Conservation (phyloP, 2,329 filamentous ascomycete species). For the Talaromyces marneffei region DNA sequence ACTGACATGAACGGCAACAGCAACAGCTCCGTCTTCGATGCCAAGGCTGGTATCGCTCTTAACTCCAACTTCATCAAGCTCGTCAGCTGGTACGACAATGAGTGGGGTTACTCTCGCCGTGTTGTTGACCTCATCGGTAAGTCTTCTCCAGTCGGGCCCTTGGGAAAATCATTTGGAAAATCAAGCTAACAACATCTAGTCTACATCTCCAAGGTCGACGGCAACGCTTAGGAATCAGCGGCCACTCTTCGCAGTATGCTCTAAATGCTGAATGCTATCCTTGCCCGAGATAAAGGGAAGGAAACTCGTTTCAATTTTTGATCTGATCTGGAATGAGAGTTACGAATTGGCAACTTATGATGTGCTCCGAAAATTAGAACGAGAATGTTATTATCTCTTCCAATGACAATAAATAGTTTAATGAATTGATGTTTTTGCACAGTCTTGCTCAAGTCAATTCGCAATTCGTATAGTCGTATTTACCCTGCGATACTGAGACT, state of each 20-base stretch:
- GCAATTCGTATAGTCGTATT: not conserved
- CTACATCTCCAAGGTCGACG: conserved; percentile 74
- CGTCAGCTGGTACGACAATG: conserved; percentile 98
- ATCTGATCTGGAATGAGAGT: not conserved
- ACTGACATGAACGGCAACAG: conserved; percentile 87
- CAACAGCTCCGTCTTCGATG: conserved; percentile 97
- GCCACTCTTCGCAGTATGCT: conserved; percentile 14
- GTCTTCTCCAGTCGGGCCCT: no score
- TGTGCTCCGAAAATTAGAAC: conserved; percentile 5
- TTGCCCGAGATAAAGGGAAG: not conserved
- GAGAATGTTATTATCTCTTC: not conserved
- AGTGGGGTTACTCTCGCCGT: conserved; percentile 99
- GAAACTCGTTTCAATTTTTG: conserved; percentile 2
- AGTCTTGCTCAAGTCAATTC: no score
- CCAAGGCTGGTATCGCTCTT: conserved; percentile 96
- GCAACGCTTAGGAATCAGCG: conserved; percentile 22
- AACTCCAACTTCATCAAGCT: conserved; percentile 99
- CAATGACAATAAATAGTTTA: conserved; percentile 10
- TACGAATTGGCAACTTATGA: not conserved
- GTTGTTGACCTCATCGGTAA: conserved; percentile 66
- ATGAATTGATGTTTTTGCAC: conserved; percentile 6
- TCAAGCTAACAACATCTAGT: conserved; percentile 39
- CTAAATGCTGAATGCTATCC: conserved; percentile 1
- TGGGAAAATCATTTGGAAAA: no score
- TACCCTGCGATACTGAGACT: not conserved